A percentile compares a stretch with the other conserved stretches of the same genome.
phyloP scores from a whole-genome alignment of 1,284 basidiomycete genomes.

The Rhodotorula sp. region DNA sequence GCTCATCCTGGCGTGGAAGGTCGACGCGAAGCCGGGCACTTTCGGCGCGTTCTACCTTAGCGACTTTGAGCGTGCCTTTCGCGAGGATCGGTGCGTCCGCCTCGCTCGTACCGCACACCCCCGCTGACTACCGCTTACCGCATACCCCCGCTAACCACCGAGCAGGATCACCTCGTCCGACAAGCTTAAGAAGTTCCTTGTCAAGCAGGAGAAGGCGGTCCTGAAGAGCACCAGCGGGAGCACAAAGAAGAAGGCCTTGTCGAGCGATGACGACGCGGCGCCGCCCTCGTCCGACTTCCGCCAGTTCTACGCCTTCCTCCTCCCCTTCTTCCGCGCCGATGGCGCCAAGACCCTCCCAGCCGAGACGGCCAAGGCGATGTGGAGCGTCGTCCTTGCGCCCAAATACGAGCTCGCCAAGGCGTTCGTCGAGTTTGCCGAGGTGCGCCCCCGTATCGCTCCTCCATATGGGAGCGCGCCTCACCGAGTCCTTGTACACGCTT shows the following conservation, averaged over 20 bases:
- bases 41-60: conserved; percentile 23
- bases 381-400: conserved; percentile 14
- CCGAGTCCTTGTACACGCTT: background rate
- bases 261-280: background rate
- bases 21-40: conserved; percentile 20
- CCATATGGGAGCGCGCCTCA: no score
- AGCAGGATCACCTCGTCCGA: conserved; percentile 14
- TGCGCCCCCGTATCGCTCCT: background rate
- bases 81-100: conserved; percentile 10
- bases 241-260: background rate
- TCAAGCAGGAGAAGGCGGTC: background rate
- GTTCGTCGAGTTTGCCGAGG: conserved; percentile 35
- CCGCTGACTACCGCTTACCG: no score
- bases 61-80: conserved; percentile 24
- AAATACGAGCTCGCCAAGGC: conserved; percentile 20
- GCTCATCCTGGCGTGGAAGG: conserved; percentile 36
- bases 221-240: background rate
- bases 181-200: conserved; percentile 16
- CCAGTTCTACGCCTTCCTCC: conserved; percentile 32
- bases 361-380: conserved; percentile 20
- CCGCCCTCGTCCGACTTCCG: background rate
- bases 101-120: background rate
- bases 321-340: conserved; percentile 33
- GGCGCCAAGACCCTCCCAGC: conserved; percentile 29
- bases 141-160: no score